These are phyloP conservation scores for Aegilops sharonensis DNA, from an alignment of 176 grass and related monocot species.

Conservation along the genomic window DNA sequence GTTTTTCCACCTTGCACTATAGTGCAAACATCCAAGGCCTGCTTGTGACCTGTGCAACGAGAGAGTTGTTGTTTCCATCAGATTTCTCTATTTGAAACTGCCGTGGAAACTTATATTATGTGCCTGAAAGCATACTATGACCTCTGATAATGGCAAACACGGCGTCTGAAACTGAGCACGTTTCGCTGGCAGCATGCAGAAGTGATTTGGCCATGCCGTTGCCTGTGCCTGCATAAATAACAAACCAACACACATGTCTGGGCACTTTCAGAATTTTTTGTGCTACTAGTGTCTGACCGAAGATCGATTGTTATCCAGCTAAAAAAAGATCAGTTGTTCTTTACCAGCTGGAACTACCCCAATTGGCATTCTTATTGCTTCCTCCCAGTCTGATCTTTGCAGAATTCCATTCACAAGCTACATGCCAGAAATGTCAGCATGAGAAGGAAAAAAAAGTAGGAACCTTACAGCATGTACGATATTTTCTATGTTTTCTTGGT, in stretches of 20 bases:
- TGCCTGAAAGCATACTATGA: constrained; percentile 3
- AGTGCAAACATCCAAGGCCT: constrained; percentile 67
- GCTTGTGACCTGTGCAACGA: constrained; percentile 51
- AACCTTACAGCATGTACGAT: not conserved
- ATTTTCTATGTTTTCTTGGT: not conserved
- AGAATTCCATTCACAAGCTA: constrained; percentile 78
- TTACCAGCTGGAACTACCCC: constrained; percentile 77
- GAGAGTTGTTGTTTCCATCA: not conserved
- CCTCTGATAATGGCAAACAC: constrained; percentile 83
- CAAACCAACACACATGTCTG: not conserved
- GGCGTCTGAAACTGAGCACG: constrained; percentile 60
- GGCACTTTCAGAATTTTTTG: not conserved
- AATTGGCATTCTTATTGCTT: constrained; percentile 64
- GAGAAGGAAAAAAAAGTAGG: not conserved
- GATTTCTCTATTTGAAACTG: not conserved
- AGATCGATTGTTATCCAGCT: not conserved
- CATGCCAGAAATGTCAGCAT: not conserved
- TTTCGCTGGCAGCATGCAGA: constrained; percentile 50
- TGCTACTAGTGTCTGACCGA: not conserved
- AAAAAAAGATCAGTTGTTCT: too few species aligned
- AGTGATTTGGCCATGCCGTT: constrained; percentile 97
- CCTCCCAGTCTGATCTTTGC: constrained; percentile 70
- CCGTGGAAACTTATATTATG: not conserved
- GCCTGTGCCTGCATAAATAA: constrained; percentile 58
- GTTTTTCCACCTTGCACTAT: constrained; percentile 60